Evolutionary conservation across 2,329 filamentous ascomycete genomes (phyloP).

Genomic region (Exophiala lecanii-corni): DNA sequence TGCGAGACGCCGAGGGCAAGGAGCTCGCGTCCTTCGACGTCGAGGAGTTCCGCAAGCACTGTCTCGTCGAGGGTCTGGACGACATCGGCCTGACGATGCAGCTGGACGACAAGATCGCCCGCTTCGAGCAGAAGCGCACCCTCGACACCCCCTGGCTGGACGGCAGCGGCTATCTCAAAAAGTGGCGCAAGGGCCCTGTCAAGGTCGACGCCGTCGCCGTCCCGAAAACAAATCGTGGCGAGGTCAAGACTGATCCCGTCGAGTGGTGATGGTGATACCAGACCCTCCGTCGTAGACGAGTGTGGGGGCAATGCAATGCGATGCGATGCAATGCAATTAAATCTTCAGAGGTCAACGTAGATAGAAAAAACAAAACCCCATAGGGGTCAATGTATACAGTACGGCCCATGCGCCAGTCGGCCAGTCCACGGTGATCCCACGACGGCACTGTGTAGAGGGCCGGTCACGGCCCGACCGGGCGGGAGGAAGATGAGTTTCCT

Average conservation of each 20-base stretch:
- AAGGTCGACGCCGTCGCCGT: constrained; percentile 65
- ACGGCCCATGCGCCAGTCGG: no score
- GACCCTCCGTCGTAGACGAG: no score
- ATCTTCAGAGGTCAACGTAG: no score
- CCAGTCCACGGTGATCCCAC: no score
- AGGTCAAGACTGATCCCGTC: constrained; percentile 76
- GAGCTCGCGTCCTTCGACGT: constrained; percentile 77
- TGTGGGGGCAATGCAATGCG: no score
- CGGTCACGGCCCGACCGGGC: no score
- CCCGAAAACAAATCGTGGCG: constrained; percentile 82
- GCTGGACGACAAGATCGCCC: constrained; percentile 79
- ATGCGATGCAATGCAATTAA: no score
- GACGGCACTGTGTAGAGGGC: no score
- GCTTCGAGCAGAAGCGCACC: constrained; percentile 74
- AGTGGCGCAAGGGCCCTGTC: constrained; percentile 51
- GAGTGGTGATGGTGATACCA: constrained; percentile 74
- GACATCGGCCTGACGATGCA: constrained; percentile 95
- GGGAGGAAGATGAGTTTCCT: no score
- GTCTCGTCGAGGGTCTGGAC: constrained; percentile 85
- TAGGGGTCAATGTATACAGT: no score
- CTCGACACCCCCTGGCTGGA: constrained; percentile 85
- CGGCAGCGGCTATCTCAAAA: constrained; percentile 71
- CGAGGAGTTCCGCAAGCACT: constrained; percentile 92
- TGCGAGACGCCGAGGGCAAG: constrained; percentile 70
- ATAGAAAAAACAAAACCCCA: no score